A percentile compares a stretch with the other conserved stretches of the same genome.
Evolutionary conservation across 2,329 filamentous ascomycete species (phyloP).

Genomic region (Lithohypha guttulata): DNA sequence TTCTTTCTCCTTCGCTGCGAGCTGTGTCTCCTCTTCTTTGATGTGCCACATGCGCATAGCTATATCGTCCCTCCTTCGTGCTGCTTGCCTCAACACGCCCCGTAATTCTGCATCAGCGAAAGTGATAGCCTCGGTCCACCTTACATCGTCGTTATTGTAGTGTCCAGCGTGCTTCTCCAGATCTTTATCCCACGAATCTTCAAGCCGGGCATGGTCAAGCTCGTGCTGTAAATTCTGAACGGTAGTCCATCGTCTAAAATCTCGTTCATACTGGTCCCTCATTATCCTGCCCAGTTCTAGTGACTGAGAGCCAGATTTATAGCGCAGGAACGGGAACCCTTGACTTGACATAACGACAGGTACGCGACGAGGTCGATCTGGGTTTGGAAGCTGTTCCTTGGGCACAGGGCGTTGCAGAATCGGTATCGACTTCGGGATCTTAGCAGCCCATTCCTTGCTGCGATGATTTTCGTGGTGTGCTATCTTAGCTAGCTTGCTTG

Average conservation of each 20-base stretch:
- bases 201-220: constrained; percentile 3
- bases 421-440: constrained; percentile 6
- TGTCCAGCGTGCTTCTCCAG: neutral
- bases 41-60: constrained; percentile 3
- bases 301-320: constrained; percentile 8
- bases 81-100: neutral
- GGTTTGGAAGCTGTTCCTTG: constrained; percentile 4
- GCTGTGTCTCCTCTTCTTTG: neutral
- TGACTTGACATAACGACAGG: neutral
- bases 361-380: constrained; percentile 4
- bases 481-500: constrained; percentile 1
- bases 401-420: constrained; percentile 6
- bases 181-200: constrained; percentile 5
- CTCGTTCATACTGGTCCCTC: neutral
- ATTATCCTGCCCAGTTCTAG: constrained; percentile 2
- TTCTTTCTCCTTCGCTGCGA: constrained; percentile 6
- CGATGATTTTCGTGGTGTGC: neutral
- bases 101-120: neutral
- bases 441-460: constrained; percentile 4
- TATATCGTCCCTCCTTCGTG: neutral
- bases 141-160: neutral
- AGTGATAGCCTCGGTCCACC: constrained; percentile 5
- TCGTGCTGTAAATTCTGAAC: neutral
- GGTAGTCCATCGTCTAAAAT: neutral
- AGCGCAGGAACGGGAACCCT: constrained; percentile 2